phyloP scores from a whole-genome alignment of 352 stramenopile species.

The Phytophthora kernoviae region DNA sequence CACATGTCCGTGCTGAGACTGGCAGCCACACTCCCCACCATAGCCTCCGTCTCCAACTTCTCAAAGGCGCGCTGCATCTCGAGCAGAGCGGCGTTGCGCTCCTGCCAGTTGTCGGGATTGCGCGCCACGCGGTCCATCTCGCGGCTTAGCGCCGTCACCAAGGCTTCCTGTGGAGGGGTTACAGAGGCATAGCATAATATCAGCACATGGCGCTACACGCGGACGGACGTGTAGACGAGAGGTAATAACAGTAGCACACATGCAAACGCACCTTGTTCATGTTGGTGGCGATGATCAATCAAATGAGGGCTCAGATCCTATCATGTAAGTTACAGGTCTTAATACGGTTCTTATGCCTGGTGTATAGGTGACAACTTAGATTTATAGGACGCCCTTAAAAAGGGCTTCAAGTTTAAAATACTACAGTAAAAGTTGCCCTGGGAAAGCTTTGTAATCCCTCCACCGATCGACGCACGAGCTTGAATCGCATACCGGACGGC shows the following conservation, averaged over 20 bases:
- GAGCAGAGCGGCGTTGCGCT: slow-evolving; percentile 63
- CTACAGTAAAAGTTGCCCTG: too few relatives aligned
- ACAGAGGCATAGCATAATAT: not conserved
- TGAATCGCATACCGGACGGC: too few relatives aligned
- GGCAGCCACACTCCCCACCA: slow-evolving; percentile 26
- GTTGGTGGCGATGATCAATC: too few relatives aligned
- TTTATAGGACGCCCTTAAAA: too few relatives aligned
- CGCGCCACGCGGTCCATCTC: slow-evolving; percentile 83
- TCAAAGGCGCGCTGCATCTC: slow-evolving; percentile 79
- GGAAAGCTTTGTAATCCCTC: too few relatives aligned
- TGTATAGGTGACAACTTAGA: too few relatives aligned
- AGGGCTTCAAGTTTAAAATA: too few relatives aligned
- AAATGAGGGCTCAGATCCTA: too few relatives aligned
- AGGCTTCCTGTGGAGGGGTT: slow-evolving; percentile 27
- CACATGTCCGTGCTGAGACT: slow-evolving; percentile 64
- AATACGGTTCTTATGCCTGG: too few relatives aligned
- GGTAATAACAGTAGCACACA: not conserved
- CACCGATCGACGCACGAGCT: too few relatives aligned
- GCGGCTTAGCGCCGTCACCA: slow-evolving; percentile 44
- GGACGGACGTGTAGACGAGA: too few relatives aligned
- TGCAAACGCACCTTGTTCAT: slow-evolving; percentile 7
- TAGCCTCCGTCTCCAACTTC: slow-evolving; percentile 45
- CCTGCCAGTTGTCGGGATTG: slow-evolving; percentile 84
- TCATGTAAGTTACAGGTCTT: too few relatives aligned
- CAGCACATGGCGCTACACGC: slow-evolving; percentile 6